phyloP scores from a whole-genome alignment of 2,329 filamentous ascomycete species.

The Fusarium coffeatum region DNA sequence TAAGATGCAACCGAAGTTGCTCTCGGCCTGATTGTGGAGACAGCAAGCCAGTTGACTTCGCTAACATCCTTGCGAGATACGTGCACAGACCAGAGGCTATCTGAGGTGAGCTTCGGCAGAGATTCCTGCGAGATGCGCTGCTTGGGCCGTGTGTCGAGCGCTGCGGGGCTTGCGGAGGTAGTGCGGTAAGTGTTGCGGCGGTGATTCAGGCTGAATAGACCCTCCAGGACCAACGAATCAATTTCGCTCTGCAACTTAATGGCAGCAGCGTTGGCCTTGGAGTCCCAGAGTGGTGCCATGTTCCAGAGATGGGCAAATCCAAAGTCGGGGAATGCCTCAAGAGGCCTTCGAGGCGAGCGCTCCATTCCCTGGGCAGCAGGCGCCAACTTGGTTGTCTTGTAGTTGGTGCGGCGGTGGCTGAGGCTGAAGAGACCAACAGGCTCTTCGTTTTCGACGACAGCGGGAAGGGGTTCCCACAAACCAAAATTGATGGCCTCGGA shows the following conservation, averaged over 20 bases:
- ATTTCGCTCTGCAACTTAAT: slow-evolving; percentile 37
- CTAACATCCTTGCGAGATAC: slow-evolving; percentile 25
- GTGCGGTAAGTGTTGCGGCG: slow-evolving; percentile 45
- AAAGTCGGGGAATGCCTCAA: slow-evolving; percentile 38
- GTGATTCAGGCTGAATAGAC: slow-evolving; percentile 45
- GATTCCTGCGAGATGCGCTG: slow-evolving; percentile 46
- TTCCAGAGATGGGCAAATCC: slow-evolving; percentile 43
- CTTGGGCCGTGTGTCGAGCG: slow-evolving; percentile 50
- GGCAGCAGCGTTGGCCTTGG: slow-evolving; percentile 32
- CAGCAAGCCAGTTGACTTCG: slow-evolving; percentile 40
- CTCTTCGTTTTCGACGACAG: slow-evolving; percentile 33
- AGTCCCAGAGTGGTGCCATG: slow-evolving; percentile 45
- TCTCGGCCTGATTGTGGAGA: slow-evolving; percentile 39
- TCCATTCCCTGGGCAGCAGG: slow-evolving; percentile 42
- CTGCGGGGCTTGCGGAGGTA: slow-evolving; percentile 42
- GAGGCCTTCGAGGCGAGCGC: slow-evolving; percentile 34
- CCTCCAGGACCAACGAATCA: slow-evolving; percentile 39
- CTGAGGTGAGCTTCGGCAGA: slow-evolving; percentile 49
- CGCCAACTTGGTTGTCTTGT: slow-evolving; percentile 38
- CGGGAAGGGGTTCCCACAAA: slow-evolving; percentile 39
- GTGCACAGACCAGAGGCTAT: slow-evolving; percentile 52
- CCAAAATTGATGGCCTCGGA: slow-evolving; percentile 37
- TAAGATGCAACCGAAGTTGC: slow-evolving; percentile 38
- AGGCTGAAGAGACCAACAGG: slow-evolving; percentile 43
- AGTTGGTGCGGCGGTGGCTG: slow-evolving; percentile 42